phyloP scores from a whole-genome alignment of 768 basidiomycete species.

The Boletus patriciae region DNA sequence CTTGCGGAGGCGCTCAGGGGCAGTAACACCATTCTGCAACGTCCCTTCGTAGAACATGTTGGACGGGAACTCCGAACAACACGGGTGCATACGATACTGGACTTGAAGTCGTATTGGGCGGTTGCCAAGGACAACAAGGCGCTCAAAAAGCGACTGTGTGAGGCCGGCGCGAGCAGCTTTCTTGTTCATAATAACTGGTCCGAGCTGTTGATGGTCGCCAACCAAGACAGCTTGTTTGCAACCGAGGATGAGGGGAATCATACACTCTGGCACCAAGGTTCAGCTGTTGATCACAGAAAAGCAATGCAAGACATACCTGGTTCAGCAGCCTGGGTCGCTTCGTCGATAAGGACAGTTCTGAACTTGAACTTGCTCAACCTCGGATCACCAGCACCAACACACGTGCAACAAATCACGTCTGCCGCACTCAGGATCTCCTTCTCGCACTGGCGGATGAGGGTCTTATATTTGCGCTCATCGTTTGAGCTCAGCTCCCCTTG shows the following conservation, averaged over 20 bases:
- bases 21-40: conserved; percentile 97
- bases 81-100: conserved; percentile 99
- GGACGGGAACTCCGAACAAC: conserved; percentile 97
- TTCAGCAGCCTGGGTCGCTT: conserved; percentile 97
- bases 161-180: conserved; percentile 98
- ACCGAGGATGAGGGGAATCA: conserved; percentile 97
- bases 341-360: conserved; percentile 96
- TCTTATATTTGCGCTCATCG: conserved; percentile 98
- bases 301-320: conserved; percentile 58
- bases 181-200: conserved; percentile 99
- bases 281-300: conserved; percentile 1
- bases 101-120: conserved; percentile 98
- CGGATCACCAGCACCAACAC: conserved; percentile 97
- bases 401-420: conserved; percentile 98
- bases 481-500: conserved; percentile 96
- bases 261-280: conserved; percentile 69
- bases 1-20: conserved; percentile 94
- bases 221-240: conserved; percentile 99
- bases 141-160: conserved; percentile 97
- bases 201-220: conserved; percentile 95
- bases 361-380: conserved; percentile 97
- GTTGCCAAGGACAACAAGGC: conserved; percentile 92
- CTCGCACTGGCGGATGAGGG: conserved; percentile 91
- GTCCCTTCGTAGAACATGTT: conserved; percentile 99
- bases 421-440: conserved; percentile 95